Evolutionary conservation across 1,139 yeast genomes (phyloP).

Genomic region (Pichia sorboxylosa): DNA sequence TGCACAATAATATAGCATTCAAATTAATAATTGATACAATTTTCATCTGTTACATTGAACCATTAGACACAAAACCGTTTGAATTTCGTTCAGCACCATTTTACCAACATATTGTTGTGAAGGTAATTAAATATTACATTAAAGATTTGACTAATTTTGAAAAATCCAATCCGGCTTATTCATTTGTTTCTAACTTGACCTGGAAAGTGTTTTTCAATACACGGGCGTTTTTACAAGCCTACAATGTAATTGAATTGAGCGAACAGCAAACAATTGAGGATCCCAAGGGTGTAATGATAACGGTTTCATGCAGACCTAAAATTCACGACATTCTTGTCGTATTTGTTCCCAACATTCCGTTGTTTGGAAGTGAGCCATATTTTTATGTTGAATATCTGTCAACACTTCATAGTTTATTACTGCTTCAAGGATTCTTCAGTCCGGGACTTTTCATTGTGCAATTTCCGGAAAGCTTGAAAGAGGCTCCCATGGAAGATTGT

Average conservation of each 20-base stretch:
- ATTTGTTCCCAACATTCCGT: conserved; percentile 24
- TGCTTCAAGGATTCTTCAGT: conserved; percentile 32
- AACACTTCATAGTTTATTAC: conserved; percentile 26
- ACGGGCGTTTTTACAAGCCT: conserved; percentile 20
- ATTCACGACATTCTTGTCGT: conserved; percentile 26
- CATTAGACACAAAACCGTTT: conserved; percentile 15
- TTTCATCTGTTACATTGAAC: conserved; percentile 19
- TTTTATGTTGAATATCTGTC: conserved; percentile 30
- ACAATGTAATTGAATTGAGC: conserved; percentile 21
- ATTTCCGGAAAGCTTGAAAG: conserved; percentile 19
- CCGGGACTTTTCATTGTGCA: conserved; percentile 32
- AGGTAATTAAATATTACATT: conserved; percentile 14
- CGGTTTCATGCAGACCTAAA: conserved; percentile 21
- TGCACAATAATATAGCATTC: conserved; percentile 7
- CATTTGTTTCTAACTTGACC: conserved; percentile 20
- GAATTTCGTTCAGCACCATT: conserved; percentile 18
- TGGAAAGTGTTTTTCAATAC: conserved; percentile 21
- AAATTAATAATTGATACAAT: conserved; percentile 14
- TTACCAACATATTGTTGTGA: conserved; percentile 15
- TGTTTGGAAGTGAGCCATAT: conserved; percentile 24
- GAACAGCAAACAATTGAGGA: conserved; percentile 10
- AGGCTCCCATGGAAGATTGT: conserved; percentile 20
- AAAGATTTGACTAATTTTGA: conserved; percentile 11
- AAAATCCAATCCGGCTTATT: conserved; percentile 12
- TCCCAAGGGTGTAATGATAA: conserved; percentile 22